Evolutionary conservation across 140 eudicot genomes (phyloP).

Genomic region (Flaveria floridana): DNA sequence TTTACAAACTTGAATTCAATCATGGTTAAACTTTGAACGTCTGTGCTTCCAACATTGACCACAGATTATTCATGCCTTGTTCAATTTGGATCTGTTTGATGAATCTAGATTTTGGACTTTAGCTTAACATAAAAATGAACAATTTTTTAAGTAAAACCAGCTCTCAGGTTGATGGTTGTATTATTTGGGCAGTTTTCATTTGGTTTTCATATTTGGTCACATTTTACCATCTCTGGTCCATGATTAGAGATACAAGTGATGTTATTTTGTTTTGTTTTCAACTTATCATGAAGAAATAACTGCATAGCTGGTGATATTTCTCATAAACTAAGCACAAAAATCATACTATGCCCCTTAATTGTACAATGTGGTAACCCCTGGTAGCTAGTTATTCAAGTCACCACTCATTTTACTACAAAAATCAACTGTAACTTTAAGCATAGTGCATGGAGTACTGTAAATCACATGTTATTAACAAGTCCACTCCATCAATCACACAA

Average conservation of each 20-base stretch:
- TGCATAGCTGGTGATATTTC: background rate
- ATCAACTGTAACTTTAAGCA: background rate
- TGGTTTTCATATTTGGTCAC: constrained; percentile 1
- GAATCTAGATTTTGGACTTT: constrained; percentile 18
- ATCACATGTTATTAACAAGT: background rate
- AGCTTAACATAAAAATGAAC: background rate
- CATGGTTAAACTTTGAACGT: background rate
- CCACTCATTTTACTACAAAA: background rate
- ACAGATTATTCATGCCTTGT: background rate
- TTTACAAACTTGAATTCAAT: background rate
- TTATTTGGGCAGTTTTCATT: background rate
- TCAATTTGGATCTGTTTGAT: constrained; percentile 1
- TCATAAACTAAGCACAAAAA: background rate
- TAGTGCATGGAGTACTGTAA: background rate
- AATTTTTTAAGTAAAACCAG: background rate
- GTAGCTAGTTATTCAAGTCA: background rate
- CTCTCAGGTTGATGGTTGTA: constrained; percentile 3
- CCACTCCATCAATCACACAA: background rate
- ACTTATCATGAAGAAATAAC: background rate
- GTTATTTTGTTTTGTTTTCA: too few species aligned
- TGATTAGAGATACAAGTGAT: background rate
- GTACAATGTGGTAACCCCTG: background rate
- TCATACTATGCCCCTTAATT: background rate
- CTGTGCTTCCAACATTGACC: background rate
- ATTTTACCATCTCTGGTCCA: background rate